A percentile compares a stretch with the other conserved stretches of the same genome.
Conservation (phyloP, 352 stramenopile species). For the Poterioochromonas sp. region DNA sequence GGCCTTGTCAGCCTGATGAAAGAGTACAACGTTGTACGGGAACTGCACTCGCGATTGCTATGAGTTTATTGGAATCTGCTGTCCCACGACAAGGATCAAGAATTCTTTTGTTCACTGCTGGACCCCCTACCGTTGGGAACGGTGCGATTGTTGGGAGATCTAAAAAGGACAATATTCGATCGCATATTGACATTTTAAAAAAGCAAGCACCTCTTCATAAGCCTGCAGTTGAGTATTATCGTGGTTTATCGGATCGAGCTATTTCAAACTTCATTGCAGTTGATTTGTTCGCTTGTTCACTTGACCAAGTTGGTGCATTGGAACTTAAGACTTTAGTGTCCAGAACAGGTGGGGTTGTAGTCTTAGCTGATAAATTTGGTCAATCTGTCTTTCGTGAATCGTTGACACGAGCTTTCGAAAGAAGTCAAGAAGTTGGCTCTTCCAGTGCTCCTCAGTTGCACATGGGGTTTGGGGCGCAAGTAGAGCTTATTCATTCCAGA, state of each 20-base stretch:
- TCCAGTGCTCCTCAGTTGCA: constrained; percentile 84
- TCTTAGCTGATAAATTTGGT: constrained; percentile 82
- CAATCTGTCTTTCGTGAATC: constrained; percentile 98
- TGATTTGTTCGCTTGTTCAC: constrained; percentile 96
- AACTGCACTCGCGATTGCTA: constrained; percentile 87
- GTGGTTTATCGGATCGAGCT: constrained; percentile 77
- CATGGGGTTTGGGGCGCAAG: constrained; percentile 72
- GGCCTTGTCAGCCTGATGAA: constrained; percentile 56
- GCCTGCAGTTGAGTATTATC: constrained; percentile 86
- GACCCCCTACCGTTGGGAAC: constrained; percentile 87
- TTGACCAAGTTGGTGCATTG: constrained; percentile 74
- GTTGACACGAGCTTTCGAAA: constrained; percentile 91
- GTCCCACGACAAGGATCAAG: constrained; percentile 84
- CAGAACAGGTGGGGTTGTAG: constrained; percentile 95
- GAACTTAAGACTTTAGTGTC: constrained; percentile 75
- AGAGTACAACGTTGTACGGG: constrained; percentile 85
- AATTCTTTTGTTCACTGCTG: constrained; percentile 97
- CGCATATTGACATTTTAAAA: constrained; percentile 85
- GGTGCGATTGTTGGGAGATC: constrained; percentile 86
- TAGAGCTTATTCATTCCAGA: constrained; percentile 76
- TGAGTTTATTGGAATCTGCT: constrained; percentile 86
- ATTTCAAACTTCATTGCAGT: constrained; percentile 76
- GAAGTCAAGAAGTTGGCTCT: constrained; percentile 85
- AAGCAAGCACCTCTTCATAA: constrained; percentile 82
- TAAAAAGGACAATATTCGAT: constrained; percentile 94